A percentile compares a stretch with the other conserved stretches of the same genome.
These are phyloP conservation scores for Entomophthora muscae DNA, from an alignment of 371 early-diverging fungal species.

Conservation along the genomic window DNA sequence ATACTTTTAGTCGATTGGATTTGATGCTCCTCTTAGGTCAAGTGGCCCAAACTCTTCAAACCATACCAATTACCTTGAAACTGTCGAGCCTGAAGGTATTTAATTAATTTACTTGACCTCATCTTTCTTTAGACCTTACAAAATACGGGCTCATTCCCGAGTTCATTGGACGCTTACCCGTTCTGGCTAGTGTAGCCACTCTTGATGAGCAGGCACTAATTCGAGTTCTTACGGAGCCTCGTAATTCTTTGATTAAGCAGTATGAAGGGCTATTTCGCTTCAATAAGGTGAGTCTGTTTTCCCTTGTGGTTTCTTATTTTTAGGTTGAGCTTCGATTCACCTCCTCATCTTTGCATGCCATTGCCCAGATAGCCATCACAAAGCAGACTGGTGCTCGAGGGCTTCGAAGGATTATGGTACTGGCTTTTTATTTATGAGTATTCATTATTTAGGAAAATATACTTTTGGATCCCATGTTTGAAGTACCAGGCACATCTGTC, in stretches of 20 bases:
- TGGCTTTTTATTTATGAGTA: background rate
- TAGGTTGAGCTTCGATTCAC: conserved; percentile 41
- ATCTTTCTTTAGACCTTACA: conserved; percentile 40
- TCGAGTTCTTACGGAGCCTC: conserved; percentile 64
- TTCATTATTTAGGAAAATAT: conserved; percentile 32
- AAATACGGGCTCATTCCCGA: conserved; percentile 82
- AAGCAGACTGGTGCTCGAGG: conserved; percentile 85
- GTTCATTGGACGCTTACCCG: conserved; percentile 75
- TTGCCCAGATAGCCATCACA: conserved; percentile 56
- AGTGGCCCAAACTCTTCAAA: conserved; percentile 7
- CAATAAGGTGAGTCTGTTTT: conserved; percentile 27
- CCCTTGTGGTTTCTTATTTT: background rate
- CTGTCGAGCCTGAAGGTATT: conserved; percentile 48
- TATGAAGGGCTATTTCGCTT: conserved; percentile 55
- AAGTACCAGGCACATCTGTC: conserved; percentile 54
- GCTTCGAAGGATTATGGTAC: conserved; percentile 61
- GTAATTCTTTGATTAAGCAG: conserved; percentile 67
- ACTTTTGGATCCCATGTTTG: conserved; percentile 63
- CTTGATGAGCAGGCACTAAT: conserved; percentile 50
- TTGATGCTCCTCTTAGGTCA: conserved; percentile 35
- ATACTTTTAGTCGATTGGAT: conserved; percentile 43
- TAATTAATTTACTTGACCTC: background rate
- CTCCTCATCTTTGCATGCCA: conserved; percentile 36
- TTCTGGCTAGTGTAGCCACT: conserved; percentile 62
- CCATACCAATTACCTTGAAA: conserved; percentile 18